Percentiles rank a stretch among this genome's conserved stretches.
These are phyloP conservation scores for Cordyceps farinosa DNA, from an alignment of 2,329 filamentous ascomycete genomes.

Conservation along the genomic window DNA sequence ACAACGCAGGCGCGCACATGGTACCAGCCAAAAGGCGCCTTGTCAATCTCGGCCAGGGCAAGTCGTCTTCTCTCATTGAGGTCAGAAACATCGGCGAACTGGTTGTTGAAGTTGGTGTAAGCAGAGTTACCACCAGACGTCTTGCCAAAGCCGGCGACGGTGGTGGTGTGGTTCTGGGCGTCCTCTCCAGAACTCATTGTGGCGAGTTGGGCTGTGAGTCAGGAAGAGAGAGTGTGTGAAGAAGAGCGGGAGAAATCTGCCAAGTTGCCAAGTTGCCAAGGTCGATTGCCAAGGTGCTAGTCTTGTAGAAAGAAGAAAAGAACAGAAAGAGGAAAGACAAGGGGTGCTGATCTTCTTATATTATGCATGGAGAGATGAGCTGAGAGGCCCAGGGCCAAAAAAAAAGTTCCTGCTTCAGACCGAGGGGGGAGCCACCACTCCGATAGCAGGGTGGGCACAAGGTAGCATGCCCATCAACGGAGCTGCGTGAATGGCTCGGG, in stretches of 20 bases:
- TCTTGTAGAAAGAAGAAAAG: not conserved
- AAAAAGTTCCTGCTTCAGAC: not conserved
- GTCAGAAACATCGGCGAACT: constrained; percentile 62
- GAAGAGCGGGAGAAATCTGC: not conserved
- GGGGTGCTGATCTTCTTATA: constrained; percentile 10
- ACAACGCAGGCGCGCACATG: constrained; percentile 74
- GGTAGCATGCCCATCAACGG: constrained; percentile 3
- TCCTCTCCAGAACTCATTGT: constrained; percentile 8
- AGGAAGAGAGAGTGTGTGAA: not conserved
- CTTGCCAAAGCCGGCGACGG: constrained; percentile 30
- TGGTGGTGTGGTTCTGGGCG: constrained; percentile 17
- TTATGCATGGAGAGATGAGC: constrained; percentile 4
- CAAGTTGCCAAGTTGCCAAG: constrained; percentile 17
- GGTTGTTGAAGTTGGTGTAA: constrained; percentile 75
- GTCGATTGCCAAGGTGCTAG: constrained; percentile 13
- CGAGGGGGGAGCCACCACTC: not conserved
- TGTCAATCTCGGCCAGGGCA: constrained; percentile 77
- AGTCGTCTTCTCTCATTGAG: constrained; percentile 75
- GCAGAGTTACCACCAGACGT: constrained; percentile 65
- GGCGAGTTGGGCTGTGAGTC: not conserved
- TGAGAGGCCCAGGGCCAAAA: not conserved
- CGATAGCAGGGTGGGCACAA: not conserved
- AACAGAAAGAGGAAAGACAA: not conserved
- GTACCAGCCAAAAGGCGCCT: constrained; percentile 80
- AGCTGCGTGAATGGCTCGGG: constrained; percentile 5